Evolutionary conservation across 139 green algal species (phyloP).

Genomic region (Ettlia oleoabundans): DNA sequence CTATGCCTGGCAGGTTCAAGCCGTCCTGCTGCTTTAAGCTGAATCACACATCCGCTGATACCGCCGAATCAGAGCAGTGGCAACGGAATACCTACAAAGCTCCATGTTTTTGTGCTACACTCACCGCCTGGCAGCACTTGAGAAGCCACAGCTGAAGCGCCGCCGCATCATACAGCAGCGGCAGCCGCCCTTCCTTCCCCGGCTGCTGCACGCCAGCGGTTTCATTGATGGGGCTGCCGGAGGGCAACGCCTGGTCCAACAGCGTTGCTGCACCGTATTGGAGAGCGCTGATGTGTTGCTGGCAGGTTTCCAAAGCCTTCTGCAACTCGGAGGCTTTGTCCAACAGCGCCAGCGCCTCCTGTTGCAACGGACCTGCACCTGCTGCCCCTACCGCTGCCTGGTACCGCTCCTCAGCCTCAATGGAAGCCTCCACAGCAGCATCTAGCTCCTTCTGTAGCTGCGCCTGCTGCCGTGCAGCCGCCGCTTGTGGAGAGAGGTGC

Average conservation of each 20-base stretch:
- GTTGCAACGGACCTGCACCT: constrained; percentile 22
- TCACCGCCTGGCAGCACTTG: constrained; percentile 65
- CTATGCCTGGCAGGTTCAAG: too few species aligned
- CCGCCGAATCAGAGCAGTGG: too few species aligned
- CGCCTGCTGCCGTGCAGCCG: background rate
- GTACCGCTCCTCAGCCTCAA: constrained; percentile 27
- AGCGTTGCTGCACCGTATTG: constrained; percentile 51
- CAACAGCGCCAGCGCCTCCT: constrained; percentile 45
- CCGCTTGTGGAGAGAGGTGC: background rate
- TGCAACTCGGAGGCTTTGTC: constrained; percentile 55
- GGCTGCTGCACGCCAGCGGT: too few species aligned
- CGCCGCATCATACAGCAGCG: constrained; percentile 37
- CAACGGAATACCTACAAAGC: too few species aligned
- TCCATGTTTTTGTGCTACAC: too few species aligned
- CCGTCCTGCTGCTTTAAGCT: too few species aligned
- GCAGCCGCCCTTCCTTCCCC: background rate
- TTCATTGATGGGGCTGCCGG: background rate
- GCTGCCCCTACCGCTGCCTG: background rate
- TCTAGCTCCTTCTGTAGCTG: constrained; percentile 33
- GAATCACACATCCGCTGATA: too few species aligned
- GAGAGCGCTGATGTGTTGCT: constrained; percentile 43
- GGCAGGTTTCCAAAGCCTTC: constrained; percentile 55
- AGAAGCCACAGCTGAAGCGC: constrained; percentile 92
- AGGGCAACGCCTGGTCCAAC: background rate
- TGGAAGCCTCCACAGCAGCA: constrained; percentile 6